phyloP scores from a whole-genome alignment of 805 yeast genomes.

The Torulaspora indica region DNA sequence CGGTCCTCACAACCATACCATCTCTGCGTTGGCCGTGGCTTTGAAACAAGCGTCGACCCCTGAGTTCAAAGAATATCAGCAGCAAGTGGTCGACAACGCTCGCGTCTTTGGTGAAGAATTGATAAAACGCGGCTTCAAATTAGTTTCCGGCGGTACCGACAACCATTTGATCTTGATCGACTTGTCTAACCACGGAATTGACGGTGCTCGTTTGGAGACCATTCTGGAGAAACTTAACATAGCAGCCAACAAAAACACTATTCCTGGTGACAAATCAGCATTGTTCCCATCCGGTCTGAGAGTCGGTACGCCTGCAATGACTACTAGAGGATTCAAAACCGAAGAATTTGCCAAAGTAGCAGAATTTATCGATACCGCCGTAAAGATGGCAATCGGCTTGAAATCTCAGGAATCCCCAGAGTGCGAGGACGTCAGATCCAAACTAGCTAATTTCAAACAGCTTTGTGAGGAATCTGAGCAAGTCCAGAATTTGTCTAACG shows the following conservation, averaged over 20 bases:
- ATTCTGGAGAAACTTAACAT: constrained; percentile 85
- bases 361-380: constrained; percentile 73
- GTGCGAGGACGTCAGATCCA: constrained; percentile 58
- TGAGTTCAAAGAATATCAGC: constrained; percentile 82
- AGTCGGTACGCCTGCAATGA: constrained; percentile 98
- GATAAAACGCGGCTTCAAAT: constrained; percentile 55
- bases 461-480: constrained; percentile 61
- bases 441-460: constrained; percentile 63
- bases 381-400: constrained; percentile 58
- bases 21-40: constrained; percentile 92
- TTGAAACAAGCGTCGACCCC: constrained; percentile 87
- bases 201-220: constrained; percentile 94
- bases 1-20: constrained; percentile 98
- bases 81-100: constrained; percentile 77
- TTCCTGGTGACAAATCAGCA: constrained; percentile 95
- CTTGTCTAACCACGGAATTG: constrained; percentile 68
- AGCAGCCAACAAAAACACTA: constrained; percentile 93
- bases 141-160: constrained; percentile 93
- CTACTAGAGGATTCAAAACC: constrained; percentile 84
- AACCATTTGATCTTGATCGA: constrained; percentile 86
- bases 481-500: constrained; percentile 56
- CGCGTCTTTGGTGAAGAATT: constrained; percentile 68
- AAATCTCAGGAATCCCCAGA: constrained; percentile 42
- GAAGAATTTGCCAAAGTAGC: constrained; percentile 79
- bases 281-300: constrained; percentile 94